phyloP scores from a whole-genome alignment of 2,329 filamentous ascomycete species.

The Calonectria hawksworthii region DNA sequence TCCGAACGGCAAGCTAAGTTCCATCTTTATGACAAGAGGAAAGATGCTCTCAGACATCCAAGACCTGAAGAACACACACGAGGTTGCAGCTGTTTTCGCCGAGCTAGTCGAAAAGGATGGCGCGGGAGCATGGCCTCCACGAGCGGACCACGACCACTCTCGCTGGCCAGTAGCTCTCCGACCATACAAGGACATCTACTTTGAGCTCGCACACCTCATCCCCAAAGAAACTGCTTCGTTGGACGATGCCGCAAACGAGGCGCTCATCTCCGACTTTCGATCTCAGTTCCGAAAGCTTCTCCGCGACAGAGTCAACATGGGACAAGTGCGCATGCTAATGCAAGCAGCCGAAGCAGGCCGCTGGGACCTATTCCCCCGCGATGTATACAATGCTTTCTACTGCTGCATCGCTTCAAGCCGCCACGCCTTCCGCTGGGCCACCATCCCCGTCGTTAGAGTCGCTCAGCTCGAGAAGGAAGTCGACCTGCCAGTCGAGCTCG shows the following conservation, averaged over 20 bases:
- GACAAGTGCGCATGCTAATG: background rate
- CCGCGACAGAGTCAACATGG: background rate
- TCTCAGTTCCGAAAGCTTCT: background rate
- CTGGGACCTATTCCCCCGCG: background rate
- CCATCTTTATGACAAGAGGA: background rate
- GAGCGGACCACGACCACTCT: background rate
- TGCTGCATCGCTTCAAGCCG: background rate
- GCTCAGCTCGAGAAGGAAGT: background rate
- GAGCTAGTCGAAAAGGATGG: background rate
- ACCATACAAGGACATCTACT: background rate
- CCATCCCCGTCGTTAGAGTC: background rate
- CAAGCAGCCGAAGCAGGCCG: background rate
- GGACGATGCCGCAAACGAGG: background rate
- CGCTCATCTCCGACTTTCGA: background rate
- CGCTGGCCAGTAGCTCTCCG: background rate
- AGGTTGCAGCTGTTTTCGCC: background rate
- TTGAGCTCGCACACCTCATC: background rate
- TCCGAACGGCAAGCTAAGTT: background rate
- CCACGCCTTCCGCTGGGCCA: background rate
- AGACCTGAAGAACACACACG: background rate
- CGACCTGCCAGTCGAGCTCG: background rate
- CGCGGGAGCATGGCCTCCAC: background rate
- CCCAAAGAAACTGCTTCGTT: background rate
- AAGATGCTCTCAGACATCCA: background rate
- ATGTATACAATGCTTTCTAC: background rate